Conservation (phyloP, 164 flowering plant genomes). For the Umbellularia californica region DNA sequence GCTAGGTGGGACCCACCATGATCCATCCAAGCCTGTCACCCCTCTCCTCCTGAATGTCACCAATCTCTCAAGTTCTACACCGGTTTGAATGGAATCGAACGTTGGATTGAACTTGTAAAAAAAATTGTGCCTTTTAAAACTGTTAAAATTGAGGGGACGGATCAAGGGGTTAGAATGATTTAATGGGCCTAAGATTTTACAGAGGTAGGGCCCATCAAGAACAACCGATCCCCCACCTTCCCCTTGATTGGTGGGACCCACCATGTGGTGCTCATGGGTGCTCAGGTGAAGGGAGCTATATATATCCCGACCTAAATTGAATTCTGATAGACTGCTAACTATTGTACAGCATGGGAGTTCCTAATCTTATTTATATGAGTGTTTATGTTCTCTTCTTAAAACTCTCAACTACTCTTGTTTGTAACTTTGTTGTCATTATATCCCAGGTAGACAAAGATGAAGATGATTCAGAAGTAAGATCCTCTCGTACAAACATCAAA, state of each 20-base stretch:
- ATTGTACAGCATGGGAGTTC: neutral
- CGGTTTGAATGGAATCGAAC: no score
- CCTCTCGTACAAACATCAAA: neutral
- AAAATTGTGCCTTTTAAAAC: no score
- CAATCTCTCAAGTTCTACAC: no score
- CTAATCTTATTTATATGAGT: neutral
- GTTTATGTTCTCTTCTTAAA: neutral
- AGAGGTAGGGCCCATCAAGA: neutral
- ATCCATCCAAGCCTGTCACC: no score
- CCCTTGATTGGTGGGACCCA: neutral
- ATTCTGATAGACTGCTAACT: neutral
- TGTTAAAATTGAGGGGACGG: no score
- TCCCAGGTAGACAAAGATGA: neutral
- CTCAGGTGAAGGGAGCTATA: no score
- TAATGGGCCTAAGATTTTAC: neutral
- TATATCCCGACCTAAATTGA: neutral
- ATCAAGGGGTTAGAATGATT: no score
- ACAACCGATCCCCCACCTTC: neutral
- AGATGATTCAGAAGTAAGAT: neutral
- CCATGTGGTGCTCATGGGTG: neutral
- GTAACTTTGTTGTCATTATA: neutral
- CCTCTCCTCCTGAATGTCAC: no score
- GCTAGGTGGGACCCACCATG: no score
- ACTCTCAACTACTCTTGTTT: neutral
- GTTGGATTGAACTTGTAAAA: no score